These are phyloP conservation scores for Cutaneotrichosporon dermatis DNA, from an alignment of 1,284 basidiomycete genomes.

Conservation along the genomic window DNA sequence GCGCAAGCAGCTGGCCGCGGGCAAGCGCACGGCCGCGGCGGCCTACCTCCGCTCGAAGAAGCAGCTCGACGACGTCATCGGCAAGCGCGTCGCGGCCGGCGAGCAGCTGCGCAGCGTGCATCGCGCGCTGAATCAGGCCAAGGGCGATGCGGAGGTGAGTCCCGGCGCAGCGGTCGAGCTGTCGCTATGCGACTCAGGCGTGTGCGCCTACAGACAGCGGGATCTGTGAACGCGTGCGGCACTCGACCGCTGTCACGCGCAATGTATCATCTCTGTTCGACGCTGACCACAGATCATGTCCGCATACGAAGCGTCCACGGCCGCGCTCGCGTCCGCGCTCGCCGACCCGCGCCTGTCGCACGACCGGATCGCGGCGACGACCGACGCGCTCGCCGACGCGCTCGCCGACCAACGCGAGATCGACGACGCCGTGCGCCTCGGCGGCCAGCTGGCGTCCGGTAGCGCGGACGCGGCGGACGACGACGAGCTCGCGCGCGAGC, in stretches of 20 bases:
- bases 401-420: slow-evolving; percentile 76
- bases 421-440: slow-evolving; percentile 68
- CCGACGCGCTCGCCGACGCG: slow-evolving; percentile 78
- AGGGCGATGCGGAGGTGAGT: slow-evolving; percentile 75
- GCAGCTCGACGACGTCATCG: slow-evolving; percentile 69
- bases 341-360: slow-evolving; percentile 71
- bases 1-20: slow-evolving; percentile 60
- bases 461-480: slow-evolving; percentile 53
- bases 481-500: slow-evolving; percentile 52
- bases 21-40: slow-evolving; percentile 68
- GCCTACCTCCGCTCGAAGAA: slow-evolving; percentile 74
- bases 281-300: slow-evolving; percentile 67
- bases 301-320: slow-evolving; percentile 73
- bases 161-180: too few relatives aligned
- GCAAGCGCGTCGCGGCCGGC: slow-evolving; percentile 67
- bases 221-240: too few relatives aligned
- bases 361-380: slow-evolving; percentile 73
- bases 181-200: too few relatives aligned
- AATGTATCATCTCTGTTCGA: too few relatives aligned
- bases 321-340: slow-evolving; percentile 69
- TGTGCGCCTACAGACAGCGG: too few relatives aligned
- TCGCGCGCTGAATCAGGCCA: slow-evolving; percentile 77
- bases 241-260: too few relatives aligned
- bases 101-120: slow-evolving; percentile 72
- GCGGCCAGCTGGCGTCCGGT: slow-evolving; percentile 59